A percentile compares a stretch with the other conserved stretches of the same genome.
Conservation (phyloP, 176 grass and related monocot genomes). For the Avena eriantha region DNA sequence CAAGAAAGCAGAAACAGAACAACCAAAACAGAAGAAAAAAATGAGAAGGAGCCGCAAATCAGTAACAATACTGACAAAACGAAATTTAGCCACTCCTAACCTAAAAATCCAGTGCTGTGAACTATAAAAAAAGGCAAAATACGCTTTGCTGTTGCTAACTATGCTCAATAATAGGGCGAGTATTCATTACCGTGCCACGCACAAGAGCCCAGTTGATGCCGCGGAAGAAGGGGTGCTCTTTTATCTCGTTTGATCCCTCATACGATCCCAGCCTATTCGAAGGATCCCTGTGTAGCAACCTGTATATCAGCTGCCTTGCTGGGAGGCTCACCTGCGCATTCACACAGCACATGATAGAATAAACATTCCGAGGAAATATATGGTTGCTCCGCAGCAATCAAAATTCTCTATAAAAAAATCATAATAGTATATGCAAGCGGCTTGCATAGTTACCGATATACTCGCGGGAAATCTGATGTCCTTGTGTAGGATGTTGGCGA, state of each 20-base stretch:
- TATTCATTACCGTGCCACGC: conserved; percentile 57
- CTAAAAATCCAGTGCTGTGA: not conserved
- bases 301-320: conserved; percentile 75
- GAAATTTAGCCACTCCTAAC: not conserved
- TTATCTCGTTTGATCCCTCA: conserved; percentile 79
- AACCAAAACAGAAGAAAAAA: not conserved
- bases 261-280: conserved; percentile 73
- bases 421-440: not conserved
- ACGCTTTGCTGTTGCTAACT: not conserved
- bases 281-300: conserved; percentile 73
- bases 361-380: not conserved
- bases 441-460: conserved; percentile 47
- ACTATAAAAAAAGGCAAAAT: not conserved
- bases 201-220: conserved; percentile 93
- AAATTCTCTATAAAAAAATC: not conserved
- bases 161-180: too few species aligned
- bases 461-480: conserved; percentile 87
- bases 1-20: not conserved
- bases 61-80: not conserved
- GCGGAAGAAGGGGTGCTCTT: conserved; percentile 78
- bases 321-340: conserved; percentile 66
- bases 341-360: not conserved
- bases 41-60: not conserved
- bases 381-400: conserved; percentile 4
- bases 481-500: conserved; percentile 92